These are phyloP conservation scores for Calonectria montana DNA, from an alignment of 2,329 filamentous ascomycete species.

Conservation along the genomic window DNA sequence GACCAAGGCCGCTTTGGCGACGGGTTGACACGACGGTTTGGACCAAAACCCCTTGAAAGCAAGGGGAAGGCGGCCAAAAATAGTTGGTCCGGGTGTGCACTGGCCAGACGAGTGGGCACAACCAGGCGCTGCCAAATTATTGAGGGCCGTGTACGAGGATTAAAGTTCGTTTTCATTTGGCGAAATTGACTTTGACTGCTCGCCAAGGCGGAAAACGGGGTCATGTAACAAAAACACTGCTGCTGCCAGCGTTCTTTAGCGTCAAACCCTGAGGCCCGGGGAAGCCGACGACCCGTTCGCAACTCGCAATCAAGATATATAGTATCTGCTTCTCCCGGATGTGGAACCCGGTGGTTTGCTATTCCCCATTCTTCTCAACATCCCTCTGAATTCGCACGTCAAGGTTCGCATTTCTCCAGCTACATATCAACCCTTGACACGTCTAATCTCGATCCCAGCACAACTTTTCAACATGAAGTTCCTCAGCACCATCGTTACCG, in stretches of 20 bases:
- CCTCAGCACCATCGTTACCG: neutral
- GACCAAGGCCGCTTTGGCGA: neutral
- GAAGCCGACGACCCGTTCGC: neutral
- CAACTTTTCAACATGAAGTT: neutral
- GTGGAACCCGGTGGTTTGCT: neutral
- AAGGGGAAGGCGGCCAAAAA: neutral
- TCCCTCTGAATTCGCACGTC: neutral
- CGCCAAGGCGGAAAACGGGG: neutral
- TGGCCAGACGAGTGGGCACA: neutral
- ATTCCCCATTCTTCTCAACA: neutral
- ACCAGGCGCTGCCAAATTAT: neutral
- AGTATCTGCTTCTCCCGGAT: neutral
- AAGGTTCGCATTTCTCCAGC: neutral
- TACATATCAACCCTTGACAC: too few species aligned
- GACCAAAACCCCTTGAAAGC: neutral
- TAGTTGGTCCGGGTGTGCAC: neutral
- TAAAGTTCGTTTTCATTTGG: neutral
- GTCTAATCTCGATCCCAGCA: neutral
- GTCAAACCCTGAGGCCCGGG: neutral
- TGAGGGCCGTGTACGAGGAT: conserved; percentile 1
- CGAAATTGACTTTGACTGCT: neutral
- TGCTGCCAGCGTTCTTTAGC: neutral
- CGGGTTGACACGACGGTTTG: neutral
- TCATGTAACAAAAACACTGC: neutral
- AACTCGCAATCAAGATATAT: neutral